Conservation (phyloP, 106 monocot genomes). For the Gastrodia elata region DNA sequence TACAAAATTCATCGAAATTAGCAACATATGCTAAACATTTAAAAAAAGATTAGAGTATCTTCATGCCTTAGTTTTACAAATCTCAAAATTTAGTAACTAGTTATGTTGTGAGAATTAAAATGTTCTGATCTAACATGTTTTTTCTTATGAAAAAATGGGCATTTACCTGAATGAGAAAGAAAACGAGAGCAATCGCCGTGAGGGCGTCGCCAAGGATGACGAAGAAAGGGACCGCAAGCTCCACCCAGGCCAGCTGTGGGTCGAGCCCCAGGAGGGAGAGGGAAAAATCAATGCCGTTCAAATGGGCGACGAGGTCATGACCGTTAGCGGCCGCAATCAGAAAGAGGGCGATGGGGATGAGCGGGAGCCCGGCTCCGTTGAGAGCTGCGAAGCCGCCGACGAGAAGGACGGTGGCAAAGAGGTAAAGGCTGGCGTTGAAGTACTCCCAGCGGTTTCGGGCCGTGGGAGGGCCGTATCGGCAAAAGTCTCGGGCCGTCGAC, state of each 20-base stretch:
- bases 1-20: too few relatives aligned
- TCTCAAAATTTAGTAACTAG: too few relatives aligned
- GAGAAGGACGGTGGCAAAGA: slow-evolving; percentile 35
- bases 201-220: slow-evolving; percentile 31
- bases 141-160: neutral
- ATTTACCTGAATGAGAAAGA: slow-evolving; percentile 56
- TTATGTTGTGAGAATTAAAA: too few relatives aligned
- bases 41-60: too few relatives aligned
- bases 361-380: slow-evolving; percentile 41
- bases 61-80: too few relatives aligned
- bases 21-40: too few relatives aligned
- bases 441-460: slow-evolving; percentile 65
- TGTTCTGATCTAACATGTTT: neutral
- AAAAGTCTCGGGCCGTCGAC: slow-evolving; percentile 51
- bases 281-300: slow-evolving; percentile 58
- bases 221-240: slow-evolving; percentile 54
- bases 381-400: slow-evolving; percentile 32
- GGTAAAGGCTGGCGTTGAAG: slow-evolving; percentile 66
- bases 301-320: slow-evolving; percentile 72
- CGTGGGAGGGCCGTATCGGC: slow-evolving; percentile 32
- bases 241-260: slow-evolving; percentile 59
- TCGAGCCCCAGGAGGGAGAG: slow-evolving; percentile 39
- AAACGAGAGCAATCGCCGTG: slow-evolving; percentile 24
- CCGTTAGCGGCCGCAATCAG: slow-evolving; percentile 35
- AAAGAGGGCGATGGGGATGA: slow-evolving; percentile 35